Base-by-base conservation (phyloP, 352 stramenopile species). In the Phytophthora crassamura region DNA sequence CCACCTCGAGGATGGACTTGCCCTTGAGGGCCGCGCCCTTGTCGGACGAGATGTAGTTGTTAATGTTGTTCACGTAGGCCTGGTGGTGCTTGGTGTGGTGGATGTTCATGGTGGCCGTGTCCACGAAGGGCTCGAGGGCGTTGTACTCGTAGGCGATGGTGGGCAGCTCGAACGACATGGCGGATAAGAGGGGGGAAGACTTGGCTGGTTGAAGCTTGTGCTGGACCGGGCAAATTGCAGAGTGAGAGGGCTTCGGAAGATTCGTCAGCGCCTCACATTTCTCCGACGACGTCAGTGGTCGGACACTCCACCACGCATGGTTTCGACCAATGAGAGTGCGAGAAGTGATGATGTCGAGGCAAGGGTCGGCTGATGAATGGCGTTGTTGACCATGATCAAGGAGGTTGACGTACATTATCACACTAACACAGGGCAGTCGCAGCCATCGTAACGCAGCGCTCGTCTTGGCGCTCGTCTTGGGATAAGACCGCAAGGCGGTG, bases 51-150 rank as follows among this genome's bases (percentile, higher is more conserved):
- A 95, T 91, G 68, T 84, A 94, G 65, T 86, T 91, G 84, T 97
- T 93, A 77, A 94, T 92, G 76, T 95, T 95, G 82, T 93, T 95
- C 55, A 95, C 84, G 68, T 95, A 95, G 32, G 78, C 83, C 73
- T 95, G 84, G 84, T 97, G 90, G 75, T 97, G 90, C 75, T 97
- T 97, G 46, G 84, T 93, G 78, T 97, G 90, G 77, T 97, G 90
- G 77, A 96, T 97, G 65, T 95, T 93, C 86, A 97, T 92, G 30
- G 90, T 97, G 33, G 67, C 69, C 58, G 91, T 93, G 75, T 93
- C 87, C 73, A 97, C 89, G 48, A 93, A 93, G 25, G 90, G 90
- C 71, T 95, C 90, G 46, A 97, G 78, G 46, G 90, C 85, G 56
- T 91, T 91, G 73, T 97, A 96, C 47, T 87, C 78, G 74, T 96